Evolutionary conservation across 345 rosid species (phyloP).

Genomic region (Sisymbrium irio): DNA sequence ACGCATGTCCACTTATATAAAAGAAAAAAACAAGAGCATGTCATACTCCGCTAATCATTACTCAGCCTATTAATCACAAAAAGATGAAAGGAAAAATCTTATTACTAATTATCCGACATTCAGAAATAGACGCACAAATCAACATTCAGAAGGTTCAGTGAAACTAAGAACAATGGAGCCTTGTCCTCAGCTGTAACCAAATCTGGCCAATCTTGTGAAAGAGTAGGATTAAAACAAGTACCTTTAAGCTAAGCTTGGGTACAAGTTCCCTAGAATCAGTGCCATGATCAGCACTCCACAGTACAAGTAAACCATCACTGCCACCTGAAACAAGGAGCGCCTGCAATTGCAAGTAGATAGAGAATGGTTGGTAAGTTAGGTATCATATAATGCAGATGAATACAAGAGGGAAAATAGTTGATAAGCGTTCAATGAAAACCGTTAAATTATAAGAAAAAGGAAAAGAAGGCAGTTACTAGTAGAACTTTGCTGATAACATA

Average conservation of each 20-base stretch:
- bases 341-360: conserved; percentile 46
- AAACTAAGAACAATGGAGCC: conserved; percentile 7
- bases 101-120: conserved; percentile 4
- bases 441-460: neutral
- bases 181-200: neutral
- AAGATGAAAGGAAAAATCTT: neutral
- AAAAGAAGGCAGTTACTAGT: neutral
- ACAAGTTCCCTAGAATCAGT: conserved; percentile 97
- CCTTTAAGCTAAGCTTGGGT: conserved; percentile 96
- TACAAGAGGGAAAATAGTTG: neutral
- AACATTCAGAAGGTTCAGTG: neutral
- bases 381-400: conserved; percentile 16
- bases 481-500: conserved; percentile 3
- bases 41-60: conserved; percentile 7
- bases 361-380: conserved; percentile 13
- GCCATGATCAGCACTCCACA: conserved; percentile 96
- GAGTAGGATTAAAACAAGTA: conserved; percentile 28
- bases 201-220: neutral
- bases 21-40: neutral
- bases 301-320: conserved; percentile 87
- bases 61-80: neutral
- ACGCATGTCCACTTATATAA: neutral
- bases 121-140: conserved; percentile 13
- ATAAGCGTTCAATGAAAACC: too few species aligned
- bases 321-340: conserved; percentile 98